Percentiles rank a stretch among this genome's conserved stretches.
Conservation (phyloP, 257 asterid genomes). For the Nicotiana undulata region DNA sequence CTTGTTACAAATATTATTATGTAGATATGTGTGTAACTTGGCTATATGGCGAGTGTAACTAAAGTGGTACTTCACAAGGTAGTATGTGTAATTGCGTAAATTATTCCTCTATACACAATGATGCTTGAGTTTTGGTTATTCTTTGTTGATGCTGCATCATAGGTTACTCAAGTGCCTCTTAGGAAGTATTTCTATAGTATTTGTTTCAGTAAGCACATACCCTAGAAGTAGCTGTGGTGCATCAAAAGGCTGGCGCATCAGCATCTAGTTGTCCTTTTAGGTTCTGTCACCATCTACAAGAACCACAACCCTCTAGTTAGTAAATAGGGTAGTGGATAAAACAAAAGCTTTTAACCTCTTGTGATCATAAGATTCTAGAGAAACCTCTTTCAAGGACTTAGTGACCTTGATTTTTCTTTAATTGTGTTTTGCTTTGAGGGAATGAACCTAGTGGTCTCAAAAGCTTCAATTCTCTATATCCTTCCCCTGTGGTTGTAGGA, state of each 20-base stretch:
- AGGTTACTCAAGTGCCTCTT: not conserved
- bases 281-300: not conserved
- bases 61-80: not conserved
- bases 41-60: not conserved
- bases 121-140: not conserved
- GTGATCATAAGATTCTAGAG: not conserved
- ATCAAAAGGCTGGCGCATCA: too few species aligned
- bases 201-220: not conserved
- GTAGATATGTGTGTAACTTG: not conserved
- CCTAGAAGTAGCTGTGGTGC: not conserved
- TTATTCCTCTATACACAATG: not conserved
- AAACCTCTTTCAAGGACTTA: not conserved
- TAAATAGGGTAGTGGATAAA: not conserved
- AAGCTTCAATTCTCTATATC: not conserved
- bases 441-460: not conserved
- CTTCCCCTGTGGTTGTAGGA: not conserved
- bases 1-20: too few species aligned
- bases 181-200: not conserved
- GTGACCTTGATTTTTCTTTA: not conserved
- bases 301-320: not conserved
- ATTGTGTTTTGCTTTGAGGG: not conserved
- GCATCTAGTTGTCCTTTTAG: too few species aligned
- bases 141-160: not conserved
- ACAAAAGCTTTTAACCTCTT: not conserved
- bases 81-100: not conserved